Percentiles rank a stretch among this genome's conserved stretches.
These are phyloP conservation scores for Komagataella mondaviorum DNA, from an alignment of 805 yeast species.

Conservation along the genomic window DNA sequence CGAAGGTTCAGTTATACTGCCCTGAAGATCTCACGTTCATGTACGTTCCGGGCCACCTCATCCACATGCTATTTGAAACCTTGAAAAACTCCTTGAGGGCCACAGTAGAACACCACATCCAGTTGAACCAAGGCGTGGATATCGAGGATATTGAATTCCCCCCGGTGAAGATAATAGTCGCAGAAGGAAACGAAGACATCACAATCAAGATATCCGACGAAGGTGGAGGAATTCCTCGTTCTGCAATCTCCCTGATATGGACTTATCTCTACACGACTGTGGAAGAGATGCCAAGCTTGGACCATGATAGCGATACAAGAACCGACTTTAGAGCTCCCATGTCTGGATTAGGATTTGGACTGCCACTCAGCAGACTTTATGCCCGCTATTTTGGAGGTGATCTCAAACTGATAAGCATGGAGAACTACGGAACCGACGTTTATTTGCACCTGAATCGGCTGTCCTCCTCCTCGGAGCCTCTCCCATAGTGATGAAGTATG, in stretches of 20 bases:
- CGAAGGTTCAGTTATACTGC: constrained; percentile 67
- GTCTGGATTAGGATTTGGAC: constrained; percentile 91
- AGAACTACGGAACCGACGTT: constrained; percentile 90
- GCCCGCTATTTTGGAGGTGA: constrained; percentile 91
- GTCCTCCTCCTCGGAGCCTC: constrained; percentile 60
- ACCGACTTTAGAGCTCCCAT: constrained; percentile 75
- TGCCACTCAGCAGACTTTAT: constrained; percentile 75
- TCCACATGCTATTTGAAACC: constrained; percentile 84
- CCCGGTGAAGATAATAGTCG: constrained; percentile 74
- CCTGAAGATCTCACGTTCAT: constrained; percentile 67
- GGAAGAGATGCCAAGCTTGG: constrained; percentile 52
- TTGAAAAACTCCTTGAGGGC: constrained; percentile 81
- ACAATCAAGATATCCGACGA: constrained; percentile 85
- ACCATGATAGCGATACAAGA: constrained; percentile 30
- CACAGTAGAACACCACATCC: constrained; percentile 70
- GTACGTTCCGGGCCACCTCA: constrained; percentile 89
- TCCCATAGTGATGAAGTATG: constrained; percentile 21
- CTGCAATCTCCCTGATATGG: constrained; percentile 79
- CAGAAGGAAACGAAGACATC: constrained; percentile 83
- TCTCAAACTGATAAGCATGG: constrained; percentile 77
- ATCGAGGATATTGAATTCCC: constrained; percentile 64
- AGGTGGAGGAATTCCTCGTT: constrained; percentile 87
- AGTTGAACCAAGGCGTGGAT: constrained; percentile 31
- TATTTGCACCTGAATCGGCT: constrained; percentile 75
- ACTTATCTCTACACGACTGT: constrained; percentile 87